These are phyloP conservation scores for Leptomonas seymouri DNA, from an alignment of 208 protist genomes.

Conservation along the genomic window DNA sequence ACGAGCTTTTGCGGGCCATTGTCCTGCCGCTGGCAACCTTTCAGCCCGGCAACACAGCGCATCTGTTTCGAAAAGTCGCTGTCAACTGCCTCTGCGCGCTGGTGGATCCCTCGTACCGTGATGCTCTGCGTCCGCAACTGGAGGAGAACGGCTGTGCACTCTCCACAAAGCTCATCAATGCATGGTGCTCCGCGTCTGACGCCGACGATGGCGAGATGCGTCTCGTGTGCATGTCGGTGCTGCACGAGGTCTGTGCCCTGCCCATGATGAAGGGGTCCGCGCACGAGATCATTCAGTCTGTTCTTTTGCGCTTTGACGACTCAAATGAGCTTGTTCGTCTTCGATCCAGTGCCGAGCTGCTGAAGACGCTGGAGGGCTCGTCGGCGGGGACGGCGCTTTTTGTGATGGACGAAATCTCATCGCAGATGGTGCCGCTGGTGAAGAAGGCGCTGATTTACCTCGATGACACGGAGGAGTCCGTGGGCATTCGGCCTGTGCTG, in stretches of 20 bases:
- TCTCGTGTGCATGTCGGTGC: constrained; percentile 70
- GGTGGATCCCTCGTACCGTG: constrained; percentile 34
- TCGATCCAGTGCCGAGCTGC: constrained; percentile 47
- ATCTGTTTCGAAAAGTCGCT: constrained; percentile 88
- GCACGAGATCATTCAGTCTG: constrained; percentile 73
- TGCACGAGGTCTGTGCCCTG: constrained; percentile 50
- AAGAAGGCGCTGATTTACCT: constrained; percentile 87
- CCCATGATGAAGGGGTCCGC: constrained; percentile 61
- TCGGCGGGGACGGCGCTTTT: constrained; percentile 28
- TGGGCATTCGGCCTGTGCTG: constrained; percentile 55
- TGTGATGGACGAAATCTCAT: constrained; percentile 59
- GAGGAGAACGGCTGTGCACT: constrained; percentile 42
- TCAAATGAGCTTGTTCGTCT: constrained; percentile 68
- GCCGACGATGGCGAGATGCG: constrained; percentile 88
- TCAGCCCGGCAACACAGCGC: constrained; percentile 62
- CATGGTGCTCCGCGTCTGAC: constrained; percentile 80
- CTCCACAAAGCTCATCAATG: constrained; percentile 46
- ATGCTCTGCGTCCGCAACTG: constrained; percentile 28
- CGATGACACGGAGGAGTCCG: constrained; percentile 78
- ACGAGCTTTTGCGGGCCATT: constrained; percentile 65
- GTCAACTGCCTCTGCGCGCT: constrained; percentile 80
- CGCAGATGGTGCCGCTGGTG: constrained; percentile 65
- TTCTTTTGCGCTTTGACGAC: constrained; percentile 85
- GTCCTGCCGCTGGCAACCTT: constrained; percentile 71
- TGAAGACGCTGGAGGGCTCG: constrained; percentile 4